Evolutionary conservation across 352 stramenopile species (phyloP), one percentile per base, ranked within the genome.

Genomic region (Globisporangium nunn): DNA sequence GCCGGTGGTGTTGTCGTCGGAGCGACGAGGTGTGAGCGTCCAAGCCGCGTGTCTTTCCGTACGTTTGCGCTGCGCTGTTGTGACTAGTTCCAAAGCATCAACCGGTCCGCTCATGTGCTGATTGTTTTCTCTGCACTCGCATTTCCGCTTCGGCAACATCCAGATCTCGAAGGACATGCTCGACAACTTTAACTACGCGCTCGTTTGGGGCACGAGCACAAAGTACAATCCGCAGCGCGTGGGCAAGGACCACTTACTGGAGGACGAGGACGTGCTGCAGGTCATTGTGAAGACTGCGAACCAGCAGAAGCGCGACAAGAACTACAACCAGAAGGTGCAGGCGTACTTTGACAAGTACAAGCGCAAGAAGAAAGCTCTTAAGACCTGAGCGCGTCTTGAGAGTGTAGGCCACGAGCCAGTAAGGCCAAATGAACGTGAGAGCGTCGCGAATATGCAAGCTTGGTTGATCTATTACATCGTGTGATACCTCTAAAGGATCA

Each of bases 211-310:
- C 11, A 97, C 86, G 31, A 98, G 85, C 60, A 98, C 96, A 23
- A 99, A 99, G 67, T 98, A 99, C 72, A 96, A 98, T 54, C 97
- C 97, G 8, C 96, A 99, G 78, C 88, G 95, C 55, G 82, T 93
- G 40, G 97, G 97, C 53, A 88, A 98, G 49, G 86, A 90, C 52
- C 97, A 99, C 67, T 74, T 87, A 15, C 72, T 99, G 11, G 67
- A 95, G 37, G 97, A 99, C 75, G 96, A 99, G 79, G 97, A 99
- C 73, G 97, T 99, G 28, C 68, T 98, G 49, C 93, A 98, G 64
- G 96, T 99, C 59, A 96, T 99, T 18, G 96, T 96, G 39, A 98
- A 99, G 73, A 99, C 97, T 2, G 96, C 98, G 31, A 98, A 96
- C 62, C 96, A 99, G 72, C 92, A 99, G 71, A 98, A 98, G 74